Percentiles rank a stretch among this genome's conserved stretches.
phyloP scores from a whole-genome alignment of 1,284 basidiomycete species.

The Tetrapyrgos nigripes region DNA sequence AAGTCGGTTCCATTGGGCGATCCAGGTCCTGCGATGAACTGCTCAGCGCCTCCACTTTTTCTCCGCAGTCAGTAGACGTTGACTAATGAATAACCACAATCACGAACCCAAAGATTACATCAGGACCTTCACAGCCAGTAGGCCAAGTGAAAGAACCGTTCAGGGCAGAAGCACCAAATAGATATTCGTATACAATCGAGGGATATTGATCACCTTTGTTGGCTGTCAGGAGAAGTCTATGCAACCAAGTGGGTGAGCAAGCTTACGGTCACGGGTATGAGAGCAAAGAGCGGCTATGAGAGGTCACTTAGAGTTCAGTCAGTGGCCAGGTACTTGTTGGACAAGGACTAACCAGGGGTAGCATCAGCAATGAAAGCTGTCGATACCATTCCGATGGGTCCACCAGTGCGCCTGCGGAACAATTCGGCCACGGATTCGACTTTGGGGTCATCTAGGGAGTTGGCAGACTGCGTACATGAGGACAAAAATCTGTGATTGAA shows the following conservation, averaged over 20 bases:
- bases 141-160: conserved; percentile 45
- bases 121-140: conserved; percentile 44
- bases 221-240: not conserved
- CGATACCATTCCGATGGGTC: conserved; percentile 48
- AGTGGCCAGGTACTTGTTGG: not conserved
- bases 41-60: conserved; percentile 47
- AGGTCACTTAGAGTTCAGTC: not conserved
- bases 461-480: conserved; percentile 36
- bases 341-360: conserved; percentile 39
- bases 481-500: not conserved
- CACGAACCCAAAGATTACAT: conserved; percentile 47
- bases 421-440: conserved; percentile 51
- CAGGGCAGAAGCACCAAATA: conserved; percentile 36
- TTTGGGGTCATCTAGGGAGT: conserved; percentile 47
- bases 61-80: not conserved
- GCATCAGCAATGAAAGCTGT: conserved; percentile 49
- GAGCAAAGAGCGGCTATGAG: conserved; percentile 44
- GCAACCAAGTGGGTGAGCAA: not conserved
- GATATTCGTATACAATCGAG: conserved; percentile 42
- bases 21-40: conserved; percentile 42
- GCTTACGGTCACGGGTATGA: conserved; percentile 44
- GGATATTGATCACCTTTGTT: conserved; percentile 32
- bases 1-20: conserved; percentile 45
- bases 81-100: not conserved
- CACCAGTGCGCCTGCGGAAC: conserved; percentile 43